These are phyloP conservation scores for Colletotrichum truncatum DNA, from an alignment of 2,329 filamentous ascomycete genomes.

Conservation along the genomic window DNA sequence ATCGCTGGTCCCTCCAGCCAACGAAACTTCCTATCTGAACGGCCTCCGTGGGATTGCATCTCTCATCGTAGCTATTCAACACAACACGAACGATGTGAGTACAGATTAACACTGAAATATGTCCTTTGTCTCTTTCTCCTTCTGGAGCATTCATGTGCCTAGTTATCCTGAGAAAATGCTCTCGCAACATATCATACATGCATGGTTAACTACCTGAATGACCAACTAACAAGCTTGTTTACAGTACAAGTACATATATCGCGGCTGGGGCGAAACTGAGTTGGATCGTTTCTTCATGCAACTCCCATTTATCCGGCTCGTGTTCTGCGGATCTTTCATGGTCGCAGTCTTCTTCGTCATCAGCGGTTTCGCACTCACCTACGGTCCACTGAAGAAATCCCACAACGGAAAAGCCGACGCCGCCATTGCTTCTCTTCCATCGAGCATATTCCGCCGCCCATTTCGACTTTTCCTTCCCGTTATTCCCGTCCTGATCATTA, in stretches of 20 bases:
- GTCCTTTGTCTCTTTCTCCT: no score
- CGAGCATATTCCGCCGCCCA: conserved; percentile 30
- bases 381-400: conserved; percentile 38
- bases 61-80: conserved; percentile 63
- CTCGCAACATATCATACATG: no score
- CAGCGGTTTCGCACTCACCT: conserved; percentile 46
- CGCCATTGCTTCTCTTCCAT: conserved; percentile 14
- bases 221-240: conserved; percentile 34
- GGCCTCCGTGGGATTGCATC: conserved; percentile 66
- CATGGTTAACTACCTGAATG: no score
- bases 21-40: conserved; percentile 61
- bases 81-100: conserved; percentile 45
- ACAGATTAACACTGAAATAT: no score
- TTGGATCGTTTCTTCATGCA: conserved; percentile 31
- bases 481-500: conserved; percentile 2
- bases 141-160: conserved; percentile 22
- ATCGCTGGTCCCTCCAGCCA: neutral
- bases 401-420: conserved; percentile 25
- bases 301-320: conserved; percentile 37
- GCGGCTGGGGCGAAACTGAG: conserved; percentile 4
- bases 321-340: conserved; percentile 38
- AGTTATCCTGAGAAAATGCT: no score
- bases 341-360: conserved; percentile 48
- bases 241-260: conserved; percentile 1
- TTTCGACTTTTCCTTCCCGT: conserved; percentile 31